Evolutionary conservation across 2,329 filamentous ascomycete species (phyloP).

Genomic region (Zelopaecilomyces penicillatus): DNA sequence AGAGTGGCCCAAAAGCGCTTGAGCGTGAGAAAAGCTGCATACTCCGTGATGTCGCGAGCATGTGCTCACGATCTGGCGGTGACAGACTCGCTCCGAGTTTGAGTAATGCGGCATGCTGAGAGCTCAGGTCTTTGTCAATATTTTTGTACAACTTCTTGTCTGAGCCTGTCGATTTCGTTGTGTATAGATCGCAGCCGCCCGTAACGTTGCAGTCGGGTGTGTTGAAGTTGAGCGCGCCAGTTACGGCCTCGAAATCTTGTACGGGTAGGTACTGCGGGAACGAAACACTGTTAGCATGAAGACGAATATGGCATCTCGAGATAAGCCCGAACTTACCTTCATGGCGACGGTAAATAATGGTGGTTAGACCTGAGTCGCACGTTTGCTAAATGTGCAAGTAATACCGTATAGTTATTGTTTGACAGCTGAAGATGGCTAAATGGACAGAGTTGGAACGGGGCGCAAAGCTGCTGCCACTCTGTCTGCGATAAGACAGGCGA

Average conservation of each 20-base stretch:
- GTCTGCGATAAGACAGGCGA: too few relatives aligned
- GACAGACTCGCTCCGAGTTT: slow-evolving; percentile 82
- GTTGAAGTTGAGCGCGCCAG: slow-evolving; percentile 89
- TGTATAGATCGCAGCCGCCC: slow-evolving; percentile 93
- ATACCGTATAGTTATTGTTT: too few relatives aligned
- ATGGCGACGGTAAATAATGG: neutral
- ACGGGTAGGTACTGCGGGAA: slow-evolving; percentile 73
- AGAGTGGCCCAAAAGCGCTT: slow-evolving; percentile 86
- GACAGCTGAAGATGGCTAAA: too few relatives aligned
- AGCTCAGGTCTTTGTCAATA: slow-evolving; percentile 85
- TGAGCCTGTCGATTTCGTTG: slow-evolving; percentile 86
- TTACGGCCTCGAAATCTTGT: slow-evolving; percentile 83
- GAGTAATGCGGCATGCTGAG: slow-evolving; percentile 81
- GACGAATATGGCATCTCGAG: neutral
- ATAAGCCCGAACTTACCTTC: too few relatives aligned
- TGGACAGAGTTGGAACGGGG: too few relatives aligned
- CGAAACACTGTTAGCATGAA: slow-evolving; percentile 12
- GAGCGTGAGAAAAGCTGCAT: slow-evolving; percentile 61
- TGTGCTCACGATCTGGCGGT: slow-evolving; percentile 66
- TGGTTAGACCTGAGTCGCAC: slow-evolving; percentile 2
- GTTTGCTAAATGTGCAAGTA: neutral
- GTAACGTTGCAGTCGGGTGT: slow-evolving; percentile 87
- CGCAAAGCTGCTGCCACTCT: too few relatives aligned
- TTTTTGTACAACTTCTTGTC: slow-evolving; percentile 97
- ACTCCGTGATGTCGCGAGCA: slow-evolving; percentile 57